These are phyloP conservation scores for Syncephalis fuscata DNA, from an alignment of 371 early-diverging fungal genomes.

Conservation along the genomic window DNA sequence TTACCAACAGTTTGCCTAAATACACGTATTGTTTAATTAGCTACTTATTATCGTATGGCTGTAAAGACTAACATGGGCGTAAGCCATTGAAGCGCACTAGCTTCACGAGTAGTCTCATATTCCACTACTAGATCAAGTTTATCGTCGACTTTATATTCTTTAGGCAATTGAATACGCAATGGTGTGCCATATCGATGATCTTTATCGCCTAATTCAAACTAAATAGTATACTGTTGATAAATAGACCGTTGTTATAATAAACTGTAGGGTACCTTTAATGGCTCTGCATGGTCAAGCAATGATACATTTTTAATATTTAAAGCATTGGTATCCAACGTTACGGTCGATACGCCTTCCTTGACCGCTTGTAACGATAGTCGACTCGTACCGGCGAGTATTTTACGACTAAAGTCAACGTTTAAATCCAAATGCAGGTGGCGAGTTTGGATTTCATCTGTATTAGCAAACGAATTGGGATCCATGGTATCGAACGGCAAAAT, in stretches of 20 bases:
- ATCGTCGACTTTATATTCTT: constrained; percentile 18
- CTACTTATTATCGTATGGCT: no score
- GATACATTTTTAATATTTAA: constrained; percentile 33
- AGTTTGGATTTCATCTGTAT: constrained; percentile 50
- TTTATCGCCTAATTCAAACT: constrained; percentile 28
- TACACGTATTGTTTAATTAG: constrained; percentile 2
- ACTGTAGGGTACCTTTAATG: constrained; percentile 10
- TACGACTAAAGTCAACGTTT: constrained; percentile 52
- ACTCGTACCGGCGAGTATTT: constrained; percentile 50
- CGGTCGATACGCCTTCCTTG: constrained; percentile 24
- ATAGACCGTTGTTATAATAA: not conserved
- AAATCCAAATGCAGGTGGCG: constrained; percentile 61
- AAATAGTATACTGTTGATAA: not conserved
- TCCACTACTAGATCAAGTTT: constrained; percentile 35
- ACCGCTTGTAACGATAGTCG: constrained; percentile 32
- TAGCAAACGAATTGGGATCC: constrained; percentile 79
- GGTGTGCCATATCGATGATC: constrained; percentile 57
- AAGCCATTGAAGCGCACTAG: constrained; percentile 83
- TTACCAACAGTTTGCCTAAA: constrained; percentile 83
- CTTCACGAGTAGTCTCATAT: constrained; percentile 66
- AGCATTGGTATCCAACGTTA: constrained; percentile 66
- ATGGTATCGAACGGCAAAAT: not conserved
- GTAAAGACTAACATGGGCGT: constrained; percentile 38
- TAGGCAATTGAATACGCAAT: constrained; percentile 43
- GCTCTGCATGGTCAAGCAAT: constrained; percentile 12